Base-by-base conservation (phyloP, 1,284 basidiomycete genomes). In the Ceratobasidium sp. region DNA sequence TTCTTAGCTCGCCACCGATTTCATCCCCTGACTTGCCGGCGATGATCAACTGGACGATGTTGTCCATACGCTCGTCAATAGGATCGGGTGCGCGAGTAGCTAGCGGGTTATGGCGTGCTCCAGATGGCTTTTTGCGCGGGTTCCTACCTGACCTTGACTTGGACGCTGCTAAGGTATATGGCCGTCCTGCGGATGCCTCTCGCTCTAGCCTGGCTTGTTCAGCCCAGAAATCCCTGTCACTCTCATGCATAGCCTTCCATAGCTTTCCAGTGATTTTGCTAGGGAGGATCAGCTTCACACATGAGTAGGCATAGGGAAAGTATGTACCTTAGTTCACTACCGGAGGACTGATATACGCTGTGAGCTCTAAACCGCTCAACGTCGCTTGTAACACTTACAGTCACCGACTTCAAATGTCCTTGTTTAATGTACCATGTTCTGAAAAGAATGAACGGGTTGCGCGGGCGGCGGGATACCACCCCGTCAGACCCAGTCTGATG, bases 191-290 rank as follows among this genome's bases (percentile, higher is more conserved):
- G 32, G 62, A 53, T 13, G 62, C 62, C 49, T 65, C 62, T 40
- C 47, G 49, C 20, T 65, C 62, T 13, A 40, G 34, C 62, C 49
- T 65, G 17, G 62, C 49, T 50, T 65, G 62, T 40, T 65, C 62
- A 31, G 62, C 62, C 62, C 62, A 65, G 38, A 53, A 65, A 32
- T 65, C 54, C 32, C 50, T 53, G 62, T 65, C 62, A 35, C 54
- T 50, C 22, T 65, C 62, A 35, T 54, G 50, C 62, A 65, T 65
- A 20, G 62, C 62, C 22, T 65, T 65, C 62, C 62, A 65, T 27
- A 65, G 62, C n/a, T 65, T 65, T 3, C 62, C 62, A 13, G 62
- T 65, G 49, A 65, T 65, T 65, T 65, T 65, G 32, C 62, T 65
- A 22, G 22, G 31, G 35, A 52, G 42, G 42, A 54, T 65, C 10